A percentile compares a stretch with the other conserved stretches of the same genome.
Evolutionary conservation across 2,329 filamentous ascomycete species (phyloP).

Genomic region (Fusarium sp.): DNA sequence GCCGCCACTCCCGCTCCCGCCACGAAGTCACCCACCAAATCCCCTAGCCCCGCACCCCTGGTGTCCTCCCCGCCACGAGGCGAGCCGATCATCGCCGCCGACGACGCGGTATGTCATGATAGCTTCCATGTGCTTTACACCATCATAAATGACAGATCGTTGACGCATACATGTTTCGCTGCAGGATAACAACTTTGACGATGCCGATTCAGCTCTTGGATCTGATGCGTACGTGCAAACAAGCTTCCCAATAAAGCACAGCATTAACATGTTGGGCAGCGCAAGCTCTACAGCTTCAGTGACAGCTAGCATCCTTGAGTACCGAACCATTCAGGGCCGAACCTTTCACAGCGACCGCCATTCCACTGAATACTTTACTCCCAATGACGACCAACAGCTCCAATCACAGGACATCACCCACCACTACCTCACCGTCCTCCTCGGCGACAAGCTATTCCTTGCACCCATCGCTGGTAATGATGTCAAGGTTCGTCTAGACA

Average conservation of each 20-base stretch:
- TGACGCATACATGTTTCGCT: background rate
- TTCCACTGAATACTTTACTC: constrained; percentile 35
- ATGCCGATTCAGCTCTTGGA: constrained; percentile 38
- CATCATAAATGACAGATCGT: background rate
- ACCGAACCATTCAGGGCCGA: constrained; percentile 37
- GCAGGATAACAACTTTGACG: constrained; percentile 27
- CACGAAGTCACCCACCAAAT: background rate
- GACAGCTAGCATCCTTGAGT: constrained; percentile 38
- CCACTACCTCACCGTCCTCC: constrained; percentile 40
- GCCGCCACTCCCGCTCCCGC: constrained; percentile 9
- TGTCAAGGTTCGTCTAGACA: background rate
- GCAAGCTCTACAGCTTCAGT: constrained; percentile 37
- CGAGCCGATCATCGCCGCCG: constrained; percentile 37
- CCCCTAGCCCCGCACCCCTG: constrained; percentile 3
- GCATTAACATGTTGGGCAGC: constrained; percentile 1
- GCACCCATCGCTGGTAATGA: constrained; percentile 33
- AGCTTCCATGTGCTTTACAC: background rate
- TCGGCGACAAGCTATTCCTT: constrained; percentile 35
- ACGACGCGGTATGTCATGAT: constrained; percentile 30
- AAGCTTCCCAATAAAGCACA: background rate
- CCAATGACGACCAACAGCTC: constrained; percentile 40
- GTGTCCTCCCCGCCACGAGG: constrained; percentile 23
- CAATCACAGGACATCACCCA: constrained; percentile 40
- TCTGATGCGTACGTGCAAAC: constrained; percentile 35
- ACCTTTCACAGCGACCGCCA: constrained; percentile 41